Percentiles rank a stretch among this genome's conserved stretches.
These are phyloP conservation scores for Raddia guianensis DNA, from an alignment of 176 grass and related monocot species.

Conservation along the genomic window DNA sequence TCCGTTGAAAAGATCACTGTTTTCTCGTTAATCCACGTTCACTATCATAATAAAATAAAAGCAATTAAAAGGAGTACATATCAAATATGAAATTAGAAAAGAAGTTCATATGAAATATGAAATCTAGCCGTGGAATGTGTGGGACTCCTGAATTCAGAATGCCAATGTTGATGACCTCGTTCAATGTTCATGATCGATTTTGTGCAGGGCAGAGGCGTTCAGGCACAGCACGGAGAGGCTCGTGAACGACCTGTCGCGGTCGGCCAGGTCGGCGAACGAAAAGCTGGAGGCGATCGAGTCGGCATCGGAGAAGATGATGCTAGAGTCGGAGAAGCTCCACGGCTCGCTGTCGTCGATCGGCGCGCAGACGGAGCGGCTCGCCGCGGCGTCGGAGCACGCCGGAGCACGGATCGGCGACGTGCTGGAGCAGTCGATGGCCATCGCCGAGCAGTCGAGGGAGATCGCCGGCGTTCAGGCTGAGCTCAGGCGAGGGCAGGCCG, in stretches of 20 bases:
- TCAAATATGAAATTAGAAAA: no score
- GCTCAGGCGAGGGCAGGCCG: conserved; percentile 55
- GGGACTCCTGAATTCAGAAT: no score
- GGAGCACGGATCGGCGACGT: conserved; percentile 48
- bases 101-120: no score
- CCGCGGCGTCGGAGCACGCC: conserved; percentile 27
- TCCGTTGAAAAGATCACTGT: no score
- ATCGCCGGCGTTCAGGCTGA: conserved; percentile 53
- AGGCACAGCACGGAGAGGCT: conserved; percentile 69
- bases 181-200: not conserved
- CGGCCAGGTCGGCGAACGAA: conserved; percentile 44
- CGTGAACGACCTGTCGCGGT: conserved; percentile 57
- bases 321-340: conserved; percentile 37
- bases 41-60: no score
- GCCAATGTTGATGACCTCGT: no score
- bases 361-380: conserved; percentile 39
- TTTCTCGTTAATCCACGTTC: no score
- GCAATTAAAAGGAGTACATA: no score
- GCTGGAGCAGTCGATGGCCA: conserved; percentile 47
- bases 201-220: conserved; percentile 67
- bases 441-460: conserved; percentile 47
- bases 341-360: conserved; percentile 46
- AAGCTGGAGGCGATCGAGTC: conserved; percentile 60
- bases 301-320: conserved; percentile 45
- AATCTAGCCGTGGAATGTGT: no score